Evolutionary conservation across 176 grass and related monocot genomes (phyloP), one percentile per base, ranked within the genome.

Genomic region (Alopecurus myosuroides): DNA sequence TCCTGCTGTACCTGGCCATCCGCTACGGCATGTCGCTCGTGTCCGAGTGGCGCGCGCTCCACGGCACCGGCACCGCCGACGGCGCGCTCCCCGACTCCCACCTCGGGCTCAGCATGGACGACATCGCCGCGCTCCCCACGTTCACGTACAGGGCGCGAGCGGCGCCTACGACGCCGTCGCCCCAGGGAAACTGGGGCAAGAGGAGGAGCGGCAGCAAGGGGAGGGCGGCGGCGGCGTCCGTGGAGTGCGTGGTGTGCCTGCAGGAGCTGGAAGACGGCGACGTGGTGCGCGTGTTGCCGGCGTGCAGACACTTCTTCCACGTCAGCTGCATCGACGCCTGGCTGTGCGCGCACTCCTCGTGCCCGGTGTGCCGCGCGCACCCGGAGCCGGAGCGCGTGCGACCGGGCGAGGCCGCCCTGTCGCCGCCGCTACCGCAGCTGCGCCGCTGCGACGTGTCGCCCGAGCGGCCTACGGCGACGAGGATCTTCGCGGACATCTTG

Each of bases 261-360:
- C 82, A 88, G 79, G 90, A 85, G 45, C 30, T 92, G 73, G 78
- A 82, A 55, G 86, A 88, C 82, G 90, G 86, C 82, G 90, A 92
- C 70, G 82, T 88, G 36, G 90, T 92, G 86, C 86, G 86, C 72
- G 82, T 82, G 86, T 72, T 92, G 46, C 81, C 86, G 22, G 14
- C 86, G 44, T 92, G 90, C 82, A 73, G 82, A 39, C 90, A 92
- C 82, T 86, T 88, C 63, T 92, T 92, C 90, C 90, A 92, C 46
- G 39, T 13, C 53, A 4, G 63, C 33, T 92, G 90, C 86, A 82
- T 92, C 82, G 90, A 92, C 29, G 37, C 36, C 18, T 92, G 90
- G 90, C 57, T 92, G 9, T 11, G 67, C 37, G 82, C 74, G 46
- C 82, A 88, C 82, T 64, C 86, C 19, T 39, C 82, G 4, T 92